Base-by-base conservation (phyloP, 2,329 filamentous ascomycete genomes). In the Penicillium freii region DNA sequence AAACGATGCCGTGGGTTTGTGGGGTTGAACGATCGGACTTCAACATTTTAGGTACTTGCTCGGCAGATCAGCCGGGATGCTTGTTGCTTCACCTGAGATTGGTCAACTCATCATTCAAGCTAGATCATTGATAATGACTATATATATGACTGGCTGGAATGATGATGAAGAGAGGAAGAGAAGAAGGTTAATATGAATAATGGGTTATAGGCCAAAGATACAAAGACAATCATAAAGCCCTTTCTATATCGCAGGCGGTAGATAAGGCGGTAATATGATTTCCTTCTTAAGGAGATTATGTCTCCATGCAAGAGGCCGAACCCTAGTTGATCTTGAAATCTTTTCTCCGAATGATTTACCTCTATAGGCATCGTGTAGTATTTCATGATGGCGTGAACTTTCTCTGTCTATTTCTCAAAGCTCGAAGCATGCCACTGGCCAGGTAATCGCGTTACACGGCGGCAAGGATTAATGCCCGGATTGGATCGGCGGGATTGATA, bases 401-500 rank as follows among this genome's bases (percentile, higher is more conserved):
- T 17, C 7, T 21, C n/a, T 15, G 2, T 40, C 5, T 21, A 48
- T 25, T n/a, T n/a, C 27, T 11, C 25, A 29, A n/a, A 36, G 4
- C 33, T 33, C 27, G 15, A 33, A 40, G 43, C 7, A 6, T 25
- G 17, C 13, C 11, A 25, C 40, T 27, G 17, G 23, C 51, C 15
- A 40, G 36, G 17, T 29, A 13, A 46, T 34, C 5, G 15, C n/a
- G 55, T 54, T 48, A 19, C 44, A 54, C 51, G 19, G 31, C 5
- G 31, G 11, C 31, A 13, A 36, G 25, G 27, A 21, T 29, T 36
- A 36, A 21, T n/a, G 9, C 17, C 19, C 25, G 36, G 50, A 54
- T 49, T 44, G 23, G 25, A 49, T 54, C 55, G 51, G 55, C 8
- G 43, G 43, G 42, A 53, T 57, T 57, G 34, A 15, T 47, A 53